phyloP scores from a whole-genome alignment of 495 filamentous ascomycete genomes.

The Talaromyces stipitatus region DNA sequence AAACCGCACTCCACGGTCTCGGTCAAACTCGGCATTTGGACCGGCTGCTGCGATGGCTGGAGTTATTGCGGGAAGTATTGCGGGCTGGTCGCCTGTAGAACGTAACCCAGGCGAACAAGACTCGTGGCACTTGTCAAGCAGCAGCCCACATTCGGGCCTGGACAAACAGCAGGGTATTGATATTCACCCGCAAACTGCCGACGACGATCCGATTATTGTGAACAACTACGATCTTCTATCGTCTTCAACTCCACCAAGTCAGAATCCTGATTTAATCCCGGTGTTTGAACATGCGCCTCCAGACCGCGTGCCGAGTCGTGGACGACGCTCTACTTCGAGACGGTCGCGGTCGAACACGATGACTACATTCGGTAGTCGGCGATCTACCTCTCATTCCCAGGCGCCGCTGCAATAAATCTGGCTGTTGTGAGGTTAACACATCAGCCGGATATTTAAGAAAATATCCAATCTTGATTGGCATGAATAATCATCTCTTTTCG shows the following conservation, averaged over 20 bases:
- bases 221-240: slow-evolving; percentile 26
- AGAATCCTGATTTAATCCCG: slow-evolving; percentile 47
- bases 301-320: slow-evolving; percentile 27
- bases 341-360: slow-evolving; percentile 27
- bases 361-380: slow-evolving; percentile 4
- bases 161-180: slow-evolving; percentile 46
- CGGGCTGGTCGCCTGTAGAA: slow-evolving; percentile 84
- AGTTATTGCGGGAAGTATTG: slow-evolving; percentile 79
- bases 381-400: slow-evolving; percentile 5
- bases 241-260: slow-evolving; percentile 49
- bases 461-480: background rate
- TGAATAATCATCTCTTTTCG: background rate
- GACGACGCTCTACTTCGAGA: slow-evolving; percentile 29
- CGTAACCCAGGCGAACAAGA: slow-evolving; percentile 42
- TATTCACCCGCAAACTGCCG: slow-evolving; percentile 49
- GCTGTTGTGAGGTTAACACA: background rate
- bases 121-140: slow-evolving; percentile 39
- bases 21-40: slow-evolving; percentile 80
- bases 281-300: slow-evolving; percentile 40
- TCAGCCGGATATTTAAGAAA: background rate
- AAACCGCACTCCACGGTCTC: slow-evolving; percentile 59
- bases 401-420: background rate
- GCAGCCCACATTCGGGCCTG: slow-evolving; percentile 34
- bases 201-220: slow-evolving; percentile 46
- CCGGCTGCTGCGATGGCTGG: slow-evolving; percentile 79